phyloP scores from a whole-genome alignment of 2,329 filamentous ascomycete species.

The Akanthomyces uredinophilus region DNA sequence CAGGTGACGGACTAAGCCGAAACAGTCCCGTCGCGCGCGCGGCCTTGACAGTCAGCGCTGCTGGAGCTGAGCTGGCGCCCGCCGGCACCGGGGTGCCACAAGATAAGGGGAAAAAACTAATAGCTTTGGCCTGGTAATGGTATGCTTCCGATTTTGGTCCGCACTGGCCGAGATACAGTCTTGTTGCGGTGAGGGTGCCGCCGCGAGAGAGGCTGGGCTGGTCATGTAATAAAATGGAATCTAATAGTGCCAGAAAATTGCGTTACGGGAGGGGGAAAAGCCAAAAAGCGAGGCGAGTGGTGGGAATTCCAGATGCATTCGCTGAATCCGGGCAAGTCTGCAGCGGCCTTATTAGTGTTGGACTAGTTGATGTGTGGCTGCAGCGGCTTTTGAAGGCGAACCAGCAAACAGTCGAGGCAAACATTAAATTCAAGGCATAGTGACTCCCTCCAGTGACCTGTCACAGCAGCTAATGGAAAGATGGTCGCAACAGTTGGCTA shows the following conservation, averaged over 20 bases:
- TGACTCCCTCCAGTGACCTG: not conserved
- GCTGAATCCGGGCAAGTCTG: not conserved
- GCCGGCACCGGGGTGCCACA: not conserved
- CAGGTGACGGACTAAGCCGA: not conserved
- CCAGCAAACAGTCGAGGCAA: not conserved
- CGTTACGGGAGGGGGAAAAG: not conserved
- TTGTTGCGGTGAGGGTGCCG: not conserved
- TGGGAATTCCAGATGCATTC: not conserved
- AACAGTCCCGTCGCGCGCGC: constrained; percentile 9
- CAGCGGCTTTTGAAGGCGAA: not conserved
- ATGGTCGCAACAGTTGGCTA: too few relatives aligned
- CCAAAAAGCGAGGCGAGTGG: not conserved
- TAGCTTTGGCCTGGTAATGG: too few relatives aligned
- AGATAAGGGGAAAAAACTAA: too few relatives aligned
- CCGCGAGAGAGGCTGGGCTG: not conserved
- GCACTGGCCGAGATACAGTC: not conserved
- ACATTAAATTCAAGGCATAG: not conserved
- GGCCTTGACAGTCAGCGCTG: constrained; percentile 1
- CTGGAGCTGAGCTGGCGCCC: not conserved
- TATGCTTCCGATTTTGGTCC: too few relatives aligned
- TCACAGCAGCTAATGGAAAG: too few relatives aligned
- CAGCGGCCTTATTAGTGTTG: not conserved
- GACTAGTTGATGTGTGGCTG: not conserved
- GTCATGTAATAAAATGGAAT: too few relatives aligned
- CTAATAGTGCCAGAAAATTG: not conserved